Evolutionary conservation across 148 eudicot genomes (phyloP).

Genomic region (Amaranthus cruentus): DNA sequence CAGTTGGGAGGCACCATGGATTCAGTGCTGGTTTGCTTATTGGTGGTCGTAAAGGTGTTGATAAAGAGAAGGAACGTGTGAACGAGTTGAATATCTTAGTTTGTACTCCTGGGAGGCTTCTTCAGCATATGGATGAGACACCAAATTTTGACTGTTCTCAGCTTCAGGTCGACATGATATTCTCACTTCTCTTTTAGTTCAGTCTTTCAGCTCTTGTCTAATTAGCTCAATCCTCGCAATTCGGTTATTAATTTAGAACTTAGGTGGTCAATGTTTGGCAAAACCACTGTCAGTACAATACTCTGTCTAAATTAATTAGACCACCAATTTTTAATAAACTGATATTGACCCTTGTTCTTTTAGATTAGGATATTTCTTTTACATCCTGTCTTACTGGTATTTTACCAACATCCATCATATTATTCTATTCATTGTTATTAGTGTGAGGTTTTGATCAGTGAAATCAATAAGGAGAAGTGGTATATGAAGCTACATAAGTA

Average conservation of each 20-base stretch:
- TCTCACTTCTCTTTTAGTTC: neutral
- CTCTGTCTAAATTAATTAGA: neutral
- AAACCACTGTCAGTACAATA: neutral
- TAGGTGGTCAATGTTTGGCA: neutral
- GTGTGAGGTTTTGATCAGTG: neutral
- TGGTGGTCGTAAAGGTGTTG: slow-evolving; percentile 92
- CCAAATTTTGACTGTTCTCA: slow-evolving; percentile 91
- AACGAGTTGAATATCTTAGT: slow-evolving; percentile 75
- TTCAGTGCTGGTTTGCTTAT: slow-evolving; percentile 93
- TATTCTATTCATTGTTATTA: neutral
- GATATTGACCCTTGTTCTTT: neutral
- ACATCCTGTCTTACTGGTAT: neutral
- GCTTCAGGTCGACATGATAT: slow-evolving; percentile 64
- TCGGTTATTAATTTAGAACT: neutral
- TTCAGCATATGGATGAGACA: slow-evolving; percentile 96
- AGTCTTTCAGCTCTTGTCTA: neutral
- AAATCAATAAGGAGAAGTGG: neutral
- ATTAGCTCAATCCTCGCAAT: neutral
- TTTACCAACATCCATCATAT: neutral
- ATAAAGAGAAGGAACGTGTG: slow-evolving; percentile 74
- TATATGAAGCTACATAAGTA: neutral
- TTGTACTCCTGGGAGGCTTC: slow-evolving; percentile 94
- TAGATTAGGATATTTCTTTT: neutral
- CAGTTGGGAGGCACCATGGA: slow-evolving; percentile 75
- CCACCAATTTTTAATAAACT: neutral